Evolutionary conservation across 257 asterid species (phyloP).

Genomic region (Primulina tabacum): DNA sequence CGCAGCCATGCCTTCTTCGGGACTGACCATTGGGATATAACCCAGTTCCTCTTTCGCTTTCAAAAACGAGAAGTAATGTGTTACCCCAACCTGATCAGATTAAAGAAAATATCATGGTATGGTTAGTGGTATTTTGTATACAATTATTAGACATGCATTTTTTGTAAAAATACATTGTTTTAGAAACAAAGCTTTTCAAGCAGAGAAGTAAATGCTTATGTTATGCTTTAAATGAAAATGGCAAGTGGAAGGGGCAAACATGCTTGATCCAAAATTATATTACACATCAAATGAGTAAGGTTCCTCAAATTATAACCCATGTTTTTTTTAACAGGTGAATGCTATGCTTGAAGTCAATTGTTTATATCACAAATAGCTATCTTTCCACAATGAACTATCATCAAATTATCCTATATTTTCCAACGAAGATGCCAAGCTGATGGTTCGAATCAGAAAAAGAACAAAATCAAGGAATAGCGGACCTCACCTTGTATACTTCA

Average conservation of each 20-base stretch:
- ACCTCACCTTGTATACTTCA: slow-evolving; percentile 76
- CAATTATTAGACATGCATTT: background rate
- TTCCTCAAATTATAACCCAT: background rate
- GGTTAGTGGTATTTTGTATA: background rate
- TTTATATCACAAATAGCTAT: too few relatives aligned
- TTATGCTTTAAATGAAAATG: background rate
- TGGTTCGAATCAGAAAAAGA: background rate
- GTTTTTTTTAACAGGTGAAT: background rate
- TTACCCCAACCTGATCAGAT: slow-evolving; percentile 73
- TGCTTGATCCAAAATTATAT: background rate
- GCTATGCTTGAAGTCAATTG: too few relatives aligned
- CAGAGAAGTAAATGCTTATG: background rate
- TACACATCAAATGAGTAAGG: background rate
- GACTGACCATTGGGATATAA: slow-evolving; percentile 69
- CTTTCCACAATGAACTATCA: background rate
- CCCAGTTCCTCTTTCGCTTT: slow-evolving; percentile 94
- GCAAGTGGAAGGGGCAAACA: background rate
- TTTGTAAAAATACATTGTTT: background rate
- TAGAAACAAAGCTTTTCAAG: background rate
- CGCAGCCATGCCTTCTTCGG: slow-evolving; percentile 71
- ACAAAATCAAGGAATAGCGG: slow-evolving; percentile 12
- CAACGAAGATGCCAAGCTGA: background rate
- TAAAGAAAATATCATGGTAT: background rate
- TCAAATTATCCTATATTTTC: too few relatives aligned
- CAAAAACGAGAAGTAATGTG: slow-evolving; percentile 81